Evolutionary conservation across 306 rosid species (phyloP), one percentile per base, ranked within the genome.

Genomic region (Arachis stenosperma): DNA sequence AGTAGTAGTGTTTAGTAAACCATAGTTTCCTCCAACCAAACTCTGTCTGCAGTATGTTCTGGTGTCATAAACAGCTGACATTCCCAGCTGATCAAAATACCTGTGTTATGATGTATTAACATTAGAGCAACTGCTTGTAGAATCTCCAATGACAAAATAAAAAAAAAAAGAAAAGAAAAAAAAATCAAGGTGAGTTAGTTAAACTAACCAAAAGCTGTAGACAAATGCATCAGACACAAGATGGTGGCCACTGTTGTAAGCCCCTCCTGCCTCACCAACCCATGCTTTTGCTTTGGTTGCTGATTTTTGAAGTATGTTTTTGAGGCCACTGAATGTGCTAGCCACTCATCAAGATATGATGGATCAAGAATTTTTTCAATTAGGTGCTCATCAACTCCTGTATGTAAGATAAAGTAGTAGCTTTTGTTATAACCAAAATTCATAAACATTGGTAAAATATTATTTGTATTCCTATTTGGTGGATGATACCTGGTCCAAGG

Each of bases 31-130:
- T 10, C 99, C 99, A 3, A 95, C 74, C 85, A 91, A 87, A 17
- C 87, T 79, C 72, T 95, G 99, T 74, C 99, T 91, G 82, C 99
- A 95, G 77, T 91, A 95, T 1, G 99, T 88, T 79, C 40, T 87
- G 17, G 99, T 95, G 75, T 84, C 91, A 70, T 71, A 88, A 55
- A 86, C 27, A 7, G 99, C 87, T 73, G 98, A 81, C 99, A 90
- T 95, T 27, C 92, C 98, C 48, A 91, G 89, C 87, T 95, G 99
- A 81, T 91, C 99, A 80, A 95, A 68, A 75, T 91, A 95, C 99
- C 99, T 94, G 83, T 60, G 42, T 52, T 22, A 2, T 36, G 2
- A 61, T 66, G 58, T 29, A 46, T 64, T 33, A 53, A 50, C 15
- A 54, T 71, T 59, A 78, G 41, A 71, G 13, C 14, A 40, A 10